phyloP scores from a whole-genome alignment of 768 basidiomycete species.

The Mrakia blollopis region DNA sequence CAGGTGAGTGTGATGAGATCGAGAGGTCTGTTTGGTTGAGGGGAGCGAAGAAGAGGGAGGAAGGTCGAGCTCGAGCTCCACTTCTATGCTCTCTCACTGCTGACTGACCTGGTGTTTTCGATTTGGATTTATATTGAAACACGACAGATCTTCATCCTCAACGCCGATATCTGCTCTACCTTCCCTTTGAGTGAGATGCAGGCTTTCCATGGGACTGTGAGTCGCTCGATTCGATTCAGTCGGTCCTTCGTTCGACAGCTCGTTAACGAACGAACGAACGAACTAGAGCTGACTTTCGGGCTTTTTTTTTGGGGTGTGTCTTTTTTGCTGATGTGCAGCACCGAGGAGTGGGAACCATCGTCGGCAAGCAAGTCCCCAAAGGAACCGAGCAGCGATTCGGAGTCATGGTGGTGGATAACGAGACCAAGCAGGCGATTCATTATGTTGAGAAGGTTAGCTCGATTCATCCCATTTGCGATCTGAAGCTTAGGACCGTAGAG shows the following conservation, averaged over 20 bases:
- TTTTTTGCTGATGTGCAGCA: constrained; percentile 34
- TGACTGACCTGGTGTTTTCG: neutral
- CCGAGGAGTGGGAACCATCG: constrained; percentile 48
- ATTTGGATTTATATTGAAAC: too few relatives aligned
- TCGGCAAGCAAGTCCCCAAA: constrained; percentile 47
- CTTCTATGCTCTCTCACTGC: neutral
- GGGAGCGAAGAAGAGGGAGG: too few relatives aligned
- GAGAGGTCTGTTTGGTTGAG: neutral
- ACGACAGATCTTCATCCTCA: constrained; percentile 49
- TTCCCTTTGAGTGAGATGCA: constrained; percentile 36
- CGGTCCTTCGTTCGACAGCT: neutral
- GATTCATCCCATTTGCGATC: too few relatives aligned
- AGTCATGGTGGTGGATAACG: constrained; percentile 47
- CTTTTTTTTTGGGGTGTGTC: too few relatives aligned
- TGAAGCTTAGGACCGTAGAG: neutral
- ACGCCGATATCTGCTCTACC: constrained; percentile 49
- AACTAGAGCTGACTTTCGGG: too few relatives aligned
- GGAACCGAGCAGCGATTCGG: constrained; percentile 48
- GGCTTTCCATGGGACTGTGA: constrained; percentile 22
- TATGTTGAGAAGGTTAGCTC: constrained; percentile 46
- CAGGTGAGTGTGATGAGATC: neutral
- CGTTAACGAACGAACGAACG: too few relatives aligned
- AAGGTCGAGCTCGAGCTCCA: neutral
- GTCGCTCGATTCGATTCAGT: neutral
- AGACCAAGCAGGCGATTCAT: constrained; percentile 43